Base-by-base conservation (phyloP, 306 rosid species). In the Nissolia schottii region DNA sequence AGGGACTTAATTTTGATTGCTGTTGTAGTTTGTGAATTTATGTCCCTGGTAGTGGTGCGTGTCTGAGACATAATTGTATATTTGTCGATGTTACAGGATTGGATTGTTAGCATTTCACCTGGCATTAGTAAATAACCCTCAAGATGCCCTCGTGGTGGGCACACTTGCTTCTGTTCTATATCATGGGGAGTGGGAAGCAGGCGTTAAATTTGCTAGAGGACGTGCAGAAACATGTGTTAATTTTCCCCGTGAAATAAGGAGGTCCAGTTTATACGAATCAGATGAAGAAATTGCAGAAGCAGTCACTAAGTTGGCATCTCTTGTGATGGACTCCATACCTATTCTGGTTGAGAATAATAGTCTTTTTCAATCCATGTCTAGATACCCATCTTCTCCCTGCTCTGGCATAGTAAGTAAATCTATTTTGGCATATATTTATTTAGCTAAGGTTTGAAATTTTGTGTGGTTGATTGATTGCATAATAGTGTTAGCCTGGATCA, bases 101-200 rank as follows among this genome's bases (percentile, higher is more conserved):
- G 96, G 89, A 68, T 70, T 94, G 77, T 81, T 94, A 77, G 95
- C 87, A 5, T 85, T 94, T 86, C 97, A 94, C 84, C 57, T 86
- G 79, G 91, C 96, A 55, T 79, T 91, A 72, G 82, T 85, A 55
- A 77, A 85, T 49, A 79, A 81, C 49, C 90, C 96, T 57, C 99
- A 89, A 83, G 91, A 91, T 75, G 81, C 87, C 60, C 64, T 77
- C 60, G 88, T 82, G 46, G 87, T 89, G 53, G 73, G 81, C 78
- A 60, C 89, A 62, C 75, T 94, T 82, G 96, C 95, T 80, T 89
- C 95, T 60, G 82, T 84, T 84, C 81, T 94, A 69, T 89, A 91
- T 79, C 89, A 86, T 37, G 99, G 90, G 64, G 86, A 78, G 61
- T 87, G 97, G 95, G 64, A 81, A 73, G 68, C 69, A 71, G 96